Evolutionary conservation across 129 eudicot species (phyloP).

Genomic region (Centrapalus pauciflorus): DNA sequence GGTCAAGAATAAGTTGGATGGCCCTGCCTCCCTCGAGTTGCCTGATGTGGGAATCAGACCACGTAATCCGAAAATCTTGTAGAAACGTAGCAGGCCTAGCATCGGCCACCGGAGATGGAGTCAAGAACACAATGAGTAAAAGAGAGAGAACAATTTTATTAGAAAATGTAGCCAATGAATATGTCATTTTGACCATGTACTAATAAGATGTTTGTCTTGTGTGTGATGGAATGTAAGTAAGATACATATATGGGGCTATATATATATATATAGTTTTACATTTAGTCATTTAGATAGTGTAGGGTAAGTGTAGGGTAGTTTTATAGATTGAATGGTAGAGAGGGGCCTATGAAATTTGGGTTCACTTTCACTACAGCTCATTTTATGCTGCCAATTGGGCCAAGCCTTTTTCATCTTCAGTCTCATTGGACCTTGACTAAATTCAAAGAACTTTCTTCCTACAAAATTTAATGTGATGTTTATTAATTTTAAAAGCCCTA

Average conservation of each 20-base stretch:
- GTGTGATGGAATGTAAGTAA: constrained; percentile 9
- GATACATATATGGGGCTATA: constrained; percentile 15
- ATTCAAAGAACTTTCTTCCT: background rate
- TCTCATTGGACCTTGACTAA: constrained; percentile 11
- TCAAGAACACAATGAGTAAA: constrained; percentile 13
- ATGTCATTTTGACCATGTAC: constrained; percentile 18
- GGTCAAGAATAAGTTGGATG: constrained; percentile 78
- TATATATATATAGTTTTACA: constrained; percentile 16
- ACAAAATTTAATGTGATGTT: background rate
- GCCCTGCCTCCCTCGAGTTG: constrained; percentile 68
- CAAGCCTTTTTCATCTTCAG: background rate
- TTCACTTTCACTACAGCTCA: constrained; percentile 65
- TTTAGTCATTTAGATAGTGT: constrained; percentile 1
- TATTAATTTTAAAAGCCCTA: no score
- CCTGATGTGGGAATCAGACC: constrained; percentile 75
- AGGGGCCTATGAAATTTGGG: constrained; percentile 11
- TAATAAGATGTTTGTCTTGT: constrained; percentile 11
- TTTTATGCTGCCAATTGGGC: constrained; percentile 44
- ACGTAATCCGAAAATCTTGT: constrained; percentile 69
- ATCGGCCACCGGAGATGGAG: background rate
- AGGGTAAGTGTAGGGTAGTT: constrained; percentile 20
- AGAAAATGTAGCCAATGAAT: background rate
- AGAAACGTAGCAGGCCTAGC: constrained; percentile 71
- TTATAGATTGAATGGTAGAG: constrained; percentile 14
- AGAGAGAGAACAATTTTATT: constrained; percentile 20